These are phyloP conservation scores for Russula dissimulans DNA, from an alignment of 768 basidiomycete species.

Conservation along the genomic window DNA sequence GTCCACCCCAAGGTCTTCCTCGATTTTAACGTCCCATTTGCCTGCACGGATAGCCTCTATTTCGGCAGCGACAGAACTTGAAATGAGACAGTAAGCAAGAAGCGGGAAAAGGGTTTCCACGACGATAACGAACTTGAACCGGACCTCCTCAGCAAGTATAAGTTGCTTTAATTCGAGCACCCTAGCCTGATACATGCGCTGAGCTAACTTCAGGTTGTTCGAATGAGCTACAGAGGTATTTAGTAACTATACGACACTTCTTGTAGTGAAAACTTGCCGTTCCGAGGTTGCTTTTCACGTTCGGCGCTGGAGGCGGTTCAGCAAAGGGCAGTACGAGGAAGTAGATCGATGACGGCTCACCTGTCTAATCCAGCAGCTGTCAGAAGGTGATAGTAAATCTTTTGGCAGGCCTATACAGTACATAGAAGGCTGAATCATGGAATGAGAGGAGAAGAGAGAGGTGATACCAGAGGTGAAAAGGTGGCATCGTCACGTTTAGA, in stretches of 20 bases:
- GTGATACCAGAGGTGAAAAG: slow-evolving; percentile 56
- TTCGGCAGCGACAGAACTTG: slow-evolving; percentile 58
- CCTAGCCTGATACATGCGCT: slow-evolving; percentile 62
- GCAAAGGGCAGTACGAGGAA: neutral
- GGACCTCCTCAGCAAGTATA: slow-evolving; percentile 62
- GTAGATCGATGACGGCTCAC: neutral
- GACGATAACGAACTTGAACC: slow-evolving; percentile 53
- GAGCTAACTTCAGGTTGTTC: slow-evolving; percentile 58
- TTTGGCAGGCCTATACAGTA: neutral
- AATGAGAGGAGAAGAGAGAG: slow-evolving; percentile 12
- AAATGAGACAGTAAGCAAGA: neutral
- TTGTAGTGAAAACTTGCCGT: slow-evolving; percentile 29
- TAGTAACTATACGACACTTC: neutral
- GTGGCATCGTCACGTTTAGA: slow-evolving; percentile 45
- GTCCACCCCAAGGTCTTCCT: slow-evolving; percentile 25
- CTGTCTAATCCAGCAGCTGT: slow-evolving; percentile 2
- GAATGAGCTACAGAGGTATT: slow-evolving; percentile 38
- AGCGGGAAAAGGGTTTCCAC: neutral
- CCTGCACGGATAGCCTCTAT: slow-evolving; percentile 71
- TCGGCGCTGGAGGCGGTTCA: slow-evolving; percentile 7
- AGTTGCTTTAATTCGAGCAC: slow-evolving; percentile 62
- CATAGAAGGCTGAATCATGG: neutral
- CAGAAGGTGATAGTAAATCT: slow-evolving; percentile 1
- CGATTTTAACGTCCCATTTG: slow-evolving; percentile 48
- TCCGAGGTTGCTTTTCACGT: slow-evolving; percentile 39